These are phyloP conservation scores for Geopyxis carbonaria DNA, from an alignment of 495 filamentous ascomycete species.

Conservation along the genomic window DNA sequence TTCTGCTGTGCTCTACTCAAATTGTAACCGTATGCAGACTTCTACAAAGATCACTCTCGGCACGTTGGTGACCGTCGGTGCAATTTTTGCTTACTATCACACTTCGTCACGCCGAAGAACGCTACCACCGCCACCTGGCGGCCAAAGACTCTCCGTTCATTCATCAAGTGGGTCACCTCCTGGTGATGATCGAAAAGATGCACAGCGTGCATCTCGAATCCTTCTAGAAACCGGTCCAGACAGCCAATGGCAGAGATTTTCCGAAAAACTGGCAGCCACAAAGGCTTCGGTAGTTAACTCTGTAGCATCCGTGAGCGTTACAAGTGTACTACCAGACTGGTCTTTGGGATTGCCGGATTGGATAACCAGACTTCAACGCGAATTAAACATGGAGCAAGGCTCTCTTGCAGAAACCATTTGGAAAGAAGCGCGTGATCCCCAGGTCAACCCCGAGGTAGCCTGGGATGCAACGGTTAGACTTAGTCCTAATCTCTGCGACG, in stretches of 20 bases:
- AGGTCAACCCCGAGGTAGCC: conserved; percentile 68
- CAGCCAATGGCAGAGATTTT: conserved; percentile 22
- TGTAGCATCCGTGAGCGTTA: conserved; percentile 13
- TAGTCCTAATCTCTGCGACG: conserved; percentile 62
- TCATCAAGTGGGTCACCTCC: too few species aligned
- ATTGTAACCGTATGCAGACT: conserved; percentile 19
- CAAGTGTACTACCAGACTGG: conserved; percentile 61
- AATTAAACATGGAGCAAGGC: conserved; percentile 70
- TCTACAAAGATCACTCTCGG: conserved; percentile 17
- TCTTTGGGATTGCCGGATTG: conserved; percentile 55
- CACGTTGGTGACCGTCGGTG: conserved; percentile 15
- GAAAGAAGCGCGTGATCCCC: conserved; percentile 70
- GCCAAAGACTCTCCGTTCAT: too few species aligned
- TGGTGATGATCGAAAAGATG: too few species aligned
- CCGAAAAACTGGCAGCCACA: conserved; percentile 13
- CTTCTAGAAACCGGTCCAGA: conserved; percentile 11
- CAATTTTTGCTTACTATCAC: conserved; percentile 14
- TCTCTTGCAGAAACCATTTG: conserved; percentile 86
- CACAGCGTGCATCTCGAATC: conserved; percentile 1
- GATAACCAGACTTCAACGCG: conserved; percentile 66
- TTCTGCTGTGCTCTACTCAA: too few species aligned
- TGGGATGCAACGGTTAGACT: conserved; percentile 66
- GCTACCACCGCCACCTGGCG: not conserved
- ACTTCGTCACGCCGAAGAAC: conserved; percentile 8
- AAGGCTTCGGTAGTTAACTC: conserved; percentile 19